phyloP scores from a whole-genome alignment of 108 stramenopile species.

The Pinguiococcus pyrenoidosus region DNA sequence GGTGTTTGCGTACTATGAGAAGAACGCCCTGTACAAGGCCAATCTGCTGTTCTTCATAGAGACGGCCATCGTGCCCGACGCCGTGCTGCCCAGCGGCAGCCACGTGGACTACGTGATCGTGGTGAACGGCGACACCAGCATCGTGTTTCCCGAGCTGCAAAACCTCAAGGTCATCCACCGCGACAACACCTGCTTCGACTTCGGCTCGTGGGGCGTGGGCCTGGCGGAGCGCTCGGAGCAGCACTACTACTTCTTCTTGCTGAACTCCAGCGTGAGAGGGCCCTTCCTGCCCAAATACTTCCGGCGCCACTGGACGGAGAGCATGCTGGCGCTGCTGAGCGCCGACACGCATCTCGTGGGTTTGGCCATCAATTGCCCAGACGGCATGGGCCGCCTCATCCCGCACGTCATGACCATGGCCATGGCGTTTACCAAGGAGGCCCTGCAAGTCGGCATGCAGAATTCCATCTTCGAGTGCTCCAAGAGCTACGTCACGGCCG shows the following conservation, averaged over 20 bases:
- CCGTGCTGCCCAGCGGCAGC: too few relatives aligned
- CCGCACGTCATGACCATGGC: constrained; percentile 4
- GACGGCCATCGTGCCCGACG: neutral
- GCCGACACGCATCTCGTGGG: neutral
- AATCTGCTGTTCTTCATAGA: neutral
- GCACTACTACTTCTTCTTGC: neutral
- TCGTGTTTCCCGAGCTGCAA: neutral
- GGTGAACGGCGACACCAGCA: neutral
- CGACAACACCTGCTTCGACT: neutral
- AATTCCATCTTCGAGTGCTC: neutral
- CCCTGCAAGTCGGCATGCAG: neutral
- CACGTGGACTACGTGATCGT: neutral
- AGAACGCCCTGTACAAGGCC: neutral
- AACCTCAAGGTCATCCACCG: neutral
- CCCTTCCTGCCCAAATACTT: neutral
- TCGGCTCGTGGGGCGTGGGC: constrained; percentile 1
- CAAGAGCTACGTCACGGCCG: neutral
- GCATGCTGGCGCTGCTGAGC: neutral
- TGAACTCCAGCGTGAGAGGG: neutral
- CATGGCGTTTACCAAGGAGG: neutral
- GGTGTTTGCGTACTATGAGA: constrained; percentile 1
- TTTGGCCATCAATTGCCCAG: neutral
- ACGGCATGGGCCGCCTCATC: neutral
- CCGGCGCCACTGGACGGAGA: neutral
- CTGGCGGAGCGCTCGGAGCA: neutral